Evolutionary conservation across 108 stramenopile species (phyloP).

Genomic region (Cyclotella kingstonii): DNA sequence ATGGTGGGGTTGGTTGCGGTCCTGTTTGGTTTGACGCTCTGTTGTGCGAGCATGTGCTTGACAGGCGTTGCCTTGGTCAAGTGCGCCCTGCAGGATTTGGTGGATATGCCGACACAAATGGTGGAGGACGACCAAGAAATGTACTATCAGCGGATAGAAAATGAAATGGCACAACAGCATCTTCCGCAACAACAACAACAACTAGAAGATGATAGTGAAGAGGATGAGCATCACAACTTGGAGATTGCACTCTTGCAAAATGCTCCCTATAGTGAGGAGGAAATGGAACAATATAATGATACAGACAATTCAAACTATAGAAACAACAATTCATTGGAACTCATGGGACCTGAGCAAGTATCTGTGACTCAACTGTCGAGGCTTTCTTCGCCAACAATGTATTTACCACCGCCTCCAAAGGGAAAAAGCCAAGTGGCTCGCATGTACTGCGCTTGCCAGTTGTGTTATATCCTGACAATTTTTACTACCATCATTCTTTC

Average conservation of each 20-base stretch:
- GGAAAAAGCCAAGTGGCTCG: constrained; percentile 12
- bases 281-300: constrained; percentile 32
- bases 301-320: not conserved
- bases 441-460: constrained; percentile 46
- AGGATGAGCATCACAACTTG: constrained; percentile 26
- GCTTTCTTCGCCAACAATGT: constrained; percentile 21
- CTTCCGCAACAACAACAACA: not conserved
- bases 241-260: constrained; percentile 32
- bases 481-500: constrained; percentile 36
- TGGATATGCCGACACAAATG: constrained; percentile 18
- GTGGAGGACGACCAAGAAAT: constrained; percentile 31
- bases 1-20: constrained; percentile 32
- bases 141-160: constrained; percentile 1
- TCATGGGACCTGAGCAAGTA: constrained; percentile 4
- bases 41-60: constrained; percentile 61
- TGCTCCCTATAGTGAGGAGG: constrained; percentile 22
- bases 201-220: constrained; percentile 15
- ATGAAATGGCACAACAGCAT: constrained; percentile 6
- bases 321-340: not conserved
- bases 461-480: constrained; percentile 50
- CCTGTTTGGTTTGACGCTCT: constrained; percentile 41
- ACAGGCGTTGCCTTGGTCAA: constrained; percentile 43
- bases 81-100: constrained; percentile 70
- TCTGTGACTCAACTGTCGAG: constrained; percentile 20
- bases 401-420: constrained; percentile 3